These are phyloP conservation scores for Selenicereus undatus DNA, from an alignment of 148 eudicot genomes.

Conservation along the genomic window DNA sequence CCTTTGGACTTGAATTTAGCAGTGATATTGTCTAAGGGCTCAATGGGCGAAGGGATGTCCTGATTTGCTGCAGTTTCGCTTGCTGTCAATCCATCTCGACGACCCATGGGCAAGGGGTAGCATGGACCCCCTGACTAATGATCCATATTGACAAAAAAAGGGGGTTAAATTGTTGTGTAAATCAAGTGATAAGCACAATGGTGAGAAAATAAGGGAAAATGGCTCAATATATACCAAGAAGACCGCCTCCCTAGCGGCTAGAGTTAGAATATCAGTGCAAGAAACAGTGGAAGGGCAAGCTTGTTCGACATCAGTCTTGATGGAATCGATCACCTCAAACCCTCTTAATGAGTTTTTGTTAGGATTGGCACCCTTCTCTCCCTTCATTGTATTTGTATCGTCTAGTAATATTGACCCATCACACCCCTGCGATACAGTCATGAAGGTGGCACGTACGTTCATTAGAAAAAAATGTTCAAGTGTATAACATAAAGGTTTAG, in stretches of 20 bases:
- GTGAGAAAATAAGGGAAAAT: no score
- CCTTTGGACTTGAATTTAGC: constrained; percentile 71
- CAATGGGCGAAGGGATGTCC: constrained; percentile 66
- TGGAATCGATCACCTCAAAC: constrained; percentile 55
- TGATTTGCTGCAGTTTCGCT: constrained; percentile 48
- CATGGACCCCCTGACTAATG: constrained; percentile 56
- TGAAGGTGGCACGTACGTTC: background rate
- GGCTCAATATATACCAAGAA: constrained; percentile 32
- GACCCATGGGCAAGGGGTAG: constrained; percentile 54
- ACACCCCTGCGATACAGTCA: constrained; percentile 44
- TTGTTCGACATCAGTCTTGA: constrained; percentile 56
- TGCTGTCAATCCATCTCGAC: constrained; percentile 63
- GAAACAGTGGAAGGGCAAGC: constrained; percentile 61
- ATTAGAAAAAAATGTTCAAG: no score
- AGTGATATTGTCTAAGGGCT: constrained; percentile 54
- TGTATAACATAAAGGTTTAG: no score
- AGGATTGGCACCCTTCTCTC: constrained; percentile 55
- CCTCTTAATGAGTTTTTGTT: constrained; percentile 62
- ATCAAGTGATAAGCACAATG: background rate
- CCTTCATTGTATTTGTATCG: constrained; percentile 37
- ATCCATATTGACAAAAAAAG: background rate
- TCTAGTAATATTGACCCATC: constrained; percentile 68
- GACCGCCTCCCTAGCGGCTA: constrained; percentile 58
- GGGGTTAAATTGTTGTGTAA: background rate
- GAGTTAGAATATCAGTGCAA: constrained; percentile 66